Base-by-base conservation (phyloP, 768 basidiomycete genomes). In the Boletus reticuloceps region DNA sequence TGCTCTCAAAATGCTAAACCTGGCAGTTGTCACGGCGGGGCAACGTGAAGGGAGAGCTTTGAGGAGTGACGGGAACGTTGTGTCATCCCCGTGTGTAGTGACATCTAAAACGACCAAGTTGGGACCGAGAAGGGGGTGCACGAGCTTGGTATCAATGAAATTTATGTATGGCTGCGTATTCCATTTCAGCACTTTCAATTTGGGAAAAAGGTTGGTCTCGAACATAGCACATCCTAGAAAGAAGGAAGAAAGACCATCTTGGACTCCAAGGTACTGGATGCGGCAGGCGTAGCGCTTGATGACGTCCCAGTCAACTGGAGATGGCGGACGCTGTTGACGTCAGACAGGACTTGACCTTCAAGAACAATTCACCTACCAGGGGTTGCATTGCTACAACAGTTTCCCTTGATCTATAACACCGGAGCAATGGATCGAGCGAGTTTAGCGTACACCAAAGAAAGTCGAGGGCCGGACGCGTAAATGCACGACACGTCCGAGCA, bases 401-500 rank as follows among this genome's bases (percentile, higher is more conserved):
- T 4, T 16, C 11, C 16, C 10, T 16, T 10, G 45, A 2, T 1
- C 31, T 2, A 41, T 19, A 32, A 34, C 53, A 40, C 37, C 45
- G 11, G 17, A 48, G 7, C 9, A 57, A 40, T 6, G 56, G 56
- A 10, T 6, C 7, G 4, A 56, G 36, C 1, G 56, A 54, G n/a
- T 4, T 2, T 2, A 54, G 27, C 14, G 4, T 38, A 3, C 47
- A 19, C 56, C 56, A 54, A 22, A 49, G 47, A 20, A n/a, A 27
- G 10, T 56, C 17, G 16, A 54, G 40, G 8, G 51, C 41, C 6
- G 51, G 46, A 9, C 48, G 31, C 7, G 20, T 34, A 17, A 57
- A 48, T 5, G 29, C 40, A 13, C 42, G 47, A 20, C 56, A 57
- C 8, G 56, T 57, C 17, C 46, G 53, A 41, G 53, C 53, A 16